These are phyloP conservation scores for Inga laurina DNA, from an alignment of 306 rosid genomes.

Conservation along the genomic window DNA sequence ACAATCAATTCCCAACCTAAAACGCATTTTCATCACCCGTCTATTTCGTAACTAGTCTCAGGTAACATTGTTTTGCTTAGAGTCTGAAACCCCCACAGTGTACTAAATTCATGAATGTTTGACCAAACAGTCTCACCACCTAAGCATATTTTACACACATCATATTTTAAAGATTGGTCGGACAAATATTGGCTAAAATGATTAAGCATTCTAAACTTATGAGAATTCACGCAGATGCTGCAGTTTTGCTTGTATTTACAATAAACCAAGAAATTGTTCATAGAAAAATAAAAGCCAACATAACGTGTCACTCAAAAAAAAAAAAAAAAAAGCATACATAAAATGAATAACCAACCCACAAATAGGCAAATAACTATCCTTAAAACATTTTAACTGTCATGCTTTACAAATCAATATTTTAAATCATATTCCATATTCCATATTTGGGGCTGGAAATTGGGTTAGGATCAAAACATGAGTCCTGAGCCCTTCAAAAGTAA, in stretches of 20 bases:
- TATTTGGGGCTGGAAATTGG: not conserved
- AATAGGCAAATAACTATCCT: not conserved
- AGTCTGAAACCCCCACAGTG: not conserved
- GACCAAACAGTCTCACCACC: not conserved
- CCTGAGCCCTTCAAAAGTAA: not conserved
- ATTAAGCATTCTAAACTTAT: not conserved
- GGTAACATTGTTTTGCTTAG: not conserved
- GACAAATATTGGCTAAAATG: not conserved
- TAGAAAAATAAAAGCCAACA: not conserved
- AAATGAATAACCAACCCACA: not conserved
- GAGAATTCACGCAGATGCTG: not conserved
- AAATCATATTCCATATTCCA: not conserved
- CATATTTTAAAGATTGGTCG: not conserved
- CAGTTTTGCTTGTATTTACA: not conserved
- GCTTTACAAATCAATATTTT: not conserved
- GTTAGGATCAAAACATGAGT: not conserved
- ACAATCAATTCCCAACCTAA: not conserved
- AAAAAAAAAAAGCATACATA: not conserved
- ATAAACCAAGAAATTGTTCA: not conserved
- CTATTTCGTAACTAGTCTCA: not conserved
- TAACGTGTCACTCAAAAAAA: too few species aligned
- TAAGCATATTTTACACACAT: not conserved
- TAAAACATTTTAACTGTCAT: not conserved
- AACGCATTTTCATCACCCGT: not conserved
- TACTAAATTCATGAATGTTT: not conserved